Base-by-base conservation (phyloP, 306 rosid species). In the Phaseolus lunatus region DNA sequence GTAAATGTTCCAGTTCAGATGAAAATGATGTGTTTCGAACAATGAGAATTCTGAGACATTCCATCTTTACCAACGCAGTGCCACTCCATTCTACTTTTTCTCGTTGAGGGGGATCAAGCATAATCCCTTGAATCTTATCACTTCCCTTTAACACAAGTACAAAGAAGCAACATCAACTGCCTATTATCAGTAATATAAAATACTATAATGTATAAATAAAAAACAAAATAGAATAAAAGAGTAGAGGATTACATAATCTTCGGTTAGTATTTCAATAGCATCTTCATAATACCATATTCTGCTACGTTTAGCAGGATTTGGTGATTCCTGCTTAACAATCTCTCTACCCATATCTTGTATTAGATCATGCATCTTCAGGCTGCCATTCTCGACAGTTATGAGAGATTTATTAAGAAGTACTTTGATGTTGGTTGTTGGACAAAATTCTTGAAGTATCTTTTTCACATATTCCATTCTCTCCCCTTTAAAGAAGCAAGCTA, bases 321-420 rank as follows among this genome's bases (percentile, higher is more conserved):
- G 6, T 5, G 18, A 8, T 48, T 67, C 75, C n/a, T 18, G 18
- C 59, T 12, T 41, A 18, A 78, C 75, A 56, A 78, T 67, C 12
- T 66, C 57, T 26, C 75, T 66, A 24, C 57, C 81, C 81, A 77
- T 66, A 14, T 67, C 67, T 41, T 73, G 78, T 73, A 73, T 37
- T 5, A 73, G 18, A 24, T 41, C 68, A 73, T 73, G 68, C 78
- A 73, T 73, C 16, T 39, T 16, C 44, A 73, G 24, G 27, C 0
- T 9, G 9, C 56, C 78, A 56, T 24, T 0, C 2, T 73, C 68
- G 41, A 41, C 9, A 37, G 26, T 57, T 57, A 73, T 1, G 27
- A 73, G 68, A 24, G 48, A 77, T 67, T 54, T 54, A 27, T 26
- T 12, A 9, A 18, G n/a, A 2, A 44, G 16, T 13, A 0, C 5